These are phyloP conservation scores for Sanghuangporus sanghuang DNA, from an alignment of 1,284 basidiomycete genomes.

Conservation along the genomic window DNA sequence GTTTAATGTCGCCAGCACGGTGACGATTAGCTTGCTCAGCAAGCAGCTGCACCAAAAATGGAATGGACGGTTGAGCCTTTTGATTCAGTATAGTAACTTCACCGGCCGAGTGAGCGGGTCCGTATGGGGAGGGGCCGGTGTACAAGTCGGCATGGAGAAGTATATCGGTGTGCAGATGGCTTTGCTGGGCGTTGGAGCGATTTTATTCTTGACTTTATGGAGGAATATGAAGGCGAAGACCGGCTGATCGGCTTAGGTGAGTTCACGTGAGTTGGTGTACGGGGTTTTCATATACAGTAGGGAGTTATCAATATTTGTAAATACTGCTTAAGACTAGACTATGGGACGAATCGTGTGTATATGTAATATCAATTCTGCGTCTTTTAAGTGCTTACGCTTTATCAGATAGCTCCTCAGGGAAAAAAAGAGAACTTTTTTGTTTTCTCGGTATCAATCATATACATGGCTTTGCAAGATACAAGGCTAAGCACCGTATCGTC, in stretches of 20 bases:
- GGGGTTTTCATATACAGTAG: no score
- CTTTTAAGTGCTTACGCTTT: no score
- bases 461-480: no score
- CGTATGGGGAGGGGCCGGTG: slow-evolving; percentile 62
- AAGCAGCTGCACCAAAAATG: slow-evolving; percentile 61
- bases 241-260: slow-evolving; percentile 30
- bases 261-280: not conserved
- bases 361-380: no score
- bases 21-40: slow-evolving; percentile 59
- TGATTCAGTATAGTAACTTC: slow-evolving; percentile 66
- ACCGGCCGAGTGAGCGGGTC: slow-evolving; percentile 57
- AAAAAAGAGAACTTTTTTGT: no score
- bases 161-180: slow-evolving; percentile 60
- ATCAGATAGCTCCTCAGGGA: no score
- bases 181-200: slow-evolving; percentile 50
- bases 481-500: no score
- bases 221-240: slow-evolving; percentile 60
- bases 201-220: slow-evolving; percentile 54
- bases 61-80: slow-evolving; percentile 51
- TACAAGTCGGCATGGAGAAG: slow-evolving; percentile 57
- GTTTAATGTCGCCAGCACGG: slow-evolving; percentile 63
- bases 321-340: no score
- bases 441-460: no score
- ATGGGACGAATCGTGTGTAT: no score
- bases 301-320: no score